Base-by-base conservation (phyloP, 2,329 filamentous ascomycete genomes). In the Exophiala mesophila region DNA sequence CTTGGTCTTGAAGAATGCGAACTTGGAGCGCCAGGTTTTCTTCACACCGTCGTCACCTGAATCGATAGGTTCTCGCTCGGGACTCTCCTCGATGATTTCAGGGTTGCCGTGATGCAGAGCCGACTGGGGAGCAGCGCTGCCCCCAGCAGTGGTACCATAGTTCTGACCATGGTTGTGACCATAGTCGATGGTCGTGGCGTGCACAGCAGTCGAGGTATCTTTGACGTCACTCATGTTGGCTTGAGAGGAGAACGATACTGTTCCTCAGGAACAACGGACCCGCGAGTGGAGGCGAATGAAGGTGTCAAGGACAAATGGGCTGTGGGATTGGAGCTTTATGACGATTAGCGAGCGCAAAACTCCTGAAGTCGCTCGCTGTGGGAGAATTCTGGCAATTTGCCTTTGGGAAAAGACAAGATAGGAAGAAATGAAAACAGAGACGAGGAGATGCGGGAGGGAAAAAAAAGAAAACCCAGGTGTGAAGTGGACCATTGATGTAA, bases 1-100 rank as follows among this genome's bases (percentile, higher is more conserved):
- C 58, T 74, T 74, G 8, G 89, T 95, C 55, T 74, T 76, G 50
- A 97, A 72, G 67, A 92, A 97, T 31, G 83, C 69, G 53, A 82
- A 75, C 53, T 51, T 49, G 10, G 37, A 32, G 17, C 41, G 39
- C 55, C 69, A 72, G 3, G 69, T 63, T 52, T 69, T 67, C 64
- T 72, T 71, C 20, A 65, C 64, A 7, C 67, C 56, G 26, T 62
- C 62, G 31, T 67, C 66, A 12, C 61, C 64, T 6, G 59, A 50
- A 17, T 58, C 56, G 29, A 57, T 49, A 12, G 12, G 7, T 17
- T 54, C 45, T 33, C 32, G 41, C 17, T 43, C 47, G 12, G 57
- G 50, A 24, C 49, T 51, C 32, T 41, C 37, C 18, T 46, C 52
- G 13, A 55, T 42, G 19, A 66, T 44, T 39, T 67, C 61, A 3